These are phyloP conservation scores for Flaveria trinervia DNA, from an alignment of 129 eudicot species.

Conservation along the genomic window DNA sequence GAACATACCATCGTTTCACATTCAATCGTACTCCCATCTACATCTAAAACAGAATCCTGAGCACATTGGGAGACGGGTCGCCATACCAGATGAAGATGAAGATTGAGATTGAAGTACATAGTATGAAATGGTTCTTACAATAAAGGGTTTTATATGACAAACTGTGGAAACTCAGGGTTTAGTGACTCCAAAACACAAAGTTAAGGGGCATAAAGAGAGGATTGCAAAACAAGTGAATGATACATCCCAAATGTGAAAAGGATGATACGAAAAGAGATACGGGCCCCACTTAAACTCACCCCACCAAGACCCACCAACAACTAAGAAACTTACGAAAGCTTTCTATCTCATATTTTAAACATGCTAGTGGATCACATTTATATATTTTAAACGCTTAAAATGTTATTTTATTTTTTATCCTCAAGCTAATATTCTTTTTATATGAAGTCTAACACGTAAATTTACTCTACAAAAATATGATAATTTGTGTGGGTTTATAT, in stretches of 20 bases:
- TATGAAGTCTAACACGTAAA: too few species aligned
- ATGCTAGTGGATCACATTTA: constrained; percentile 27
- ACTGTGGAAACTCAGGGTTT: not conserved
- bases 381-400: not conserved
- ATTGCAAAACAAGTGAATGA: constrained; percentile 13
- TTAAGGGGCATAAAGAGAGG: not conserved
- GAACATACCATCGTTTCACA: too few species aligned
- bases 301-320: constrained; percentile 28
- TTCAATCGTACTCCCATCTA: too few species aligned
- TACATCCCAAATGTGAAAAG: constrained; percentile 33
- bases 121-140: not conserved
- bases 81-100: too few species aligned
- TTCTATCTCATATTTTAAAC: constrained; percentile 19
- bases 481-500: too few species aligned
- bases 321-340: constrained; percentile 34
- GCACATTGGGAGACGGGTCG: too few species aligned
- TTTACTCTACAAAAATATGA: too few species aligned
- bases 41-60: too few species aligned
- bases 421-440: too few species aligned
- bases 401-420: too few species aligned
- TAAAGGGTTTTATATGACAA: not conserved
- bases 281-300: constrained; percentile 21
- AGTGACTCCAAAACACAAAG: not conserved
- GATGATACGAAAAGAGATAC: constrained; percentile 28
- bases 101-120: too few species aligned